phyloP scores from a whole-genome alignment of 2,329 filamentous ascomycete species.

The Claviceps sorghi region DNA sequence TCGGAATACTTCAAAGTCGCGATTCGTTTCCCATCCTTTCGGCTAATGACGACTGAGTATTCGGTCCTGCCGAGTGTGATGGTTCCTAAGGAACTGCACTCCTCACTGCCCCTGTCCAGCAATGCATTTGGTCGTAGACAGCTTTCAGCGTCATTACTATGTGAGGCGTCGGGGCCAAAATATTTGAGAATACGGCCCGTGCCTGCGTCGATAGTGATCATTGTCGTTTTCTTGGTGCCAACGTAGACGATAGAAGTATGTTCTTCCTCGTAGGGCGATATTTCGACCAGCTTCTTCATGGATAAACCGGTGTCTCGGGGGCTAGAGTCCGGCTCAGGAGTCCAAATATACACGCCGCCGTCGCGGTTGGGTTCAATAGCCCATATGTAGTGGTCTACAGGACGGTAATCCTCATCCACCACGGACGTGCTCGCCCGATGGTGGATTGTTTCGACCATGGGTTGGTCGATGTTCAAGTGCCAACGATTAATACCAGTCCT shows the following conservation, averaged over 20 bases:
- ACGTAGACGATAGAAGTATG: slow-evolving; percentile 68
- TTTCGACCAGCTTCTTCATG: slow-evolving; percentile 78
- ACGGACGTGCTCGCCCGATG: slow-evolving; percentile 54
- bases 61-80: slow-evolving; percentile 75
- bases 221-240: slow-evolving; percentile 76
- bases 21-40: slow-evolving; percentile 57
- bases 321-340: slow-evolving; percentile 44
- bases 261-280: slow-evolving; percentile 61
- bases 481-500: slow-evolving; percentile 73
- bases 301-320: slow-evolving; percentile 55
- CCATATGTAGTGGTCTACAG: slow-evolving; percentile 82
- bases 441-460: slow-evolving; percentile 84
- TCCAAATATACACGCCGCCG: slow-evolving; percentile 76
- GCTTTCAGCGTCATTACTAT: slow-evolving; percentile 55
- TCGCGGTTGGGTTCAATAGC: slow-evolving; percentile 85
- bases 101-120: slow-evolving; percentile 52
- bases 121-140: slow-evolving; percentile 57
- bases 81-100: slow-evolving; percentile 67
- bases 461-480: slow-evolving; percentile 69
- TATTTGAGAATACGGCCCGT: slow-evolving; percentile 72
- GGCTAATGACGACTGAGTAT: slow-evolving; percentile 77
- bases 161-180: slow-evolving; percentile 61
- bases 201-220: slow-evolving; percentile 77
- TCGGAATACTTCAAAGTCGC: slow-evolving; percentile 88
- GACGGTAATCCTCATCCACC: slow-evolving; percentile 41